phyloP scores from a whole-genome alignment of 139 green algal genomes.

The Nannochloris sp. region DNA sequence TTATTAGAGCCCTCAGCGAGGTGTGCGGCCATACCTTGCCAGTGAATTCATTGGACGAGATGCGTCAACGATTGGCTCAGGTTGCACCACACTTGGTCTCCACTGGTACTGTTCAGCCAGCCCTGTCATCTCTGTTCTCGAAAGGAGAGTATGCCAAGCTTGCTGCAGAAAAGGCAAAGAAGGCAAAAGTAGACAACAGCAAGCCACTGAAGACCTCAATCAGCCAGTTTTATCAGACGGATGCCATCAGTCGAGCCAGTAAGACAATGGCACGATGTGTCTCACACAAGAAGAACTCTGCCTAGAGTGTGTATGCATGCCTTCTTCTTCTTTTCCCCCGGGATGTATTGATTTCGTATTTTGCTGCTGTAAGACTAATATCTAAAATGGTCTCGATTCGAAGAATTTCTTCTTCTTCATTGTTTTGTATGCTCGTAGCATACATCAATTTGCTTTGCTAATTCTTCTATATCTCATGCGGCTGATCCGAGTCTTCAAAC shows the following conservation, averaged over 20 bases:
- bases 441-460: too few relatives aligned
- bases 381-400: too few relatives aligned
- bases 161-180: conserved; percentile 22
- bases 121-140: conserved; percentile 56
- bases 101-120: conserved; percentile 51
- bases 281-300: conserved; percentile 18
- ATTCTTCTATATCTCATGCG: too few relatives aligned
- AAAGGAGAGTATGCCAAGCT: conserved; percentile 78
- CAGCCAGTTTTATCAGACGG: conserved; percentile 95
- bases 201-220: conserved; percentile 55
- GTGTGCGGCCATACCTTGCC: conserved; percentile 67
- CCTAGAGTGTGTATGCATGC: background rate
- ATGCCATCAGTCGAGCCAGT: conserved; percentile 80
- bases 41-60: conserved; percentile 66
- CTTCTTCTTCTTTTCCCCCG: background rate
- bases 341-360: too few relatives aligned
- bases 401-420: too few relatives aligned
- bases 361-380: too few relatives aligned
- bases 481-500: too few relatives aligned
- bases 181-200: conserved; percentile 4
- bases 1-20: conserved; percentile 76
- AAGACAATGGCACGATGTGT: conserved; percentile 92
- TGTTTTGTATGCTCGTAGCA: too few relatives aligned
- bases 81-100: conserved; percentile 68
- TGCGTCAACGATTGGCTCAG: conserved; percentile 66